Base-by-base conservation (phyloP, 2,329 filamentous ascomycete genomes). In the Lasiodiplodia hormozganensis region DNA sequence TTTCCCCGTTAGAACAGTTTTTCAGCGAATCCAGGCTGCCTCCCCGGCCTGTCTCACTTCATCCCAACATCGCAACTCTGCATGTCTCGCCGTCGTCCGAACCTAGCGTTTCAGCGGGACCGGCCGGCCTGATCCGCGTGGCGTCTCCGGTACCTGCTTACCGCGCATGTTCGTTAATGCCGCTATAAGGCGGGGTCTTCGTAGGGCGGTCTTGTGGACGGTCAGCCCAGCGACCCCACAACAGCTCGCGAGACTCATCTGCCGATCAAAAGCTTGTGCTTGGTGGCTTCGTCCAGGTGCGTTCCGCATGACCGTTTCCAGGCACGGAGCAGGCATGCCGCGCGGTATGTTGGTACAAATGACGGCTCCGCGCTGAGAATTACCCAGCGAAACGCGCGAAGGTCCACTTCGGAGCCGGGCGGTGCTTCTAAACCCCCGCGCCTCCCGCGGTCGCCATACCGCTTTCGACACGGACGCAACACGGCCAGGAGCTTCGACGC, bases 391-490 rank as follows among this genome's bases (percentile, higher is more conserved):
- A 49, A 62, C 23, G 40, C 28, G 40, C 40, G 25, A 18, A 49
- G 58, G 40, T 62, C 58, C 58, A 62, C 58, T 62, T 49, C 58
- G 58, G 58, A 62, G 40, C 23, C 40, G 40, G 23, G 58, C 58
- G 57, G 36, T 40, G 18, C 36, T 31, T 25, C 47, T 28, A 25
- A 34, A 18, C 40, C 49, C 57, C 57, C 57, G 57, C 57, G 38
- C 40, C 40, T 40, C 40, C 16, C 40, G 36, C 64, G 64, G 64
- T 36, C 65, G 54, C 65, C 56, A 62, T 60, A 31, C 65, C 65
- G 34, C 54, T 60, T 67, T 67, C 65, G 65, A 67, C 65, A 67
- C 65, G 65, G 65, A 67, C 54, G 43, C 56, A 53, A 23, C 54
- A 53, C 54, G 54, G 28, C 54, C 65, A 65, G n/a, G 28, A 53